A percentile compares a stretch with the other conserved stretches of the same genome.
These are phyloP conservation scores for Chlamydomonas schloesseri DNA, from an alignment of 139 green algal species.

Conservation along the genomic window DNA sequence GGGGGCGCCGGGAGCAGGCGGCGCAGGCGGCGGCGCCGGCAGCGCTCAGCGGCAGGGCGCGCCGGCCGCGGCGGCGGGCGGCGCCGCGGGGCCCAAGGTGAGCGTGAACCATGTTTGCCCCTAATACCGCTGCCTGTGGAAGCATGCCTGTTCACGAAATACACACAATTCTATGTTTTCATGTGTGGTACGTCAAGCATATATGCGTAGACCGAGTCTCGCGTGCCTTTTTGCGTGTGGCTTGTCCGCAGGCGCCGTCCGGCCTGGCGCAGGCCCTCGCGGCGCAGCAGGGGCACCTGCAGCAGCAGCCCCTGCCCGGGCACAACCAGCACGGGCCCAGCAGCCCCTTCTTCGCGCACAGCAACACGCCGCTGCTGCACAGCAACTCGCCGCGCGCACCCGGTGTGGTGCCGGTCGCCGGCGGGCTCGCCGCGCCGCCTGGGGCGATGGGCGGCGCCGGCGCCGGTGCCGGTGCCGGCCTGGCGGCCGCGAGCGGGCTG, in stretches of 20 bases:
- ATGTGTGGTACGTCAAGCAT: too few relatives aligned
- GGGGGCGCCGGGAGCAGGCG: not conserved
- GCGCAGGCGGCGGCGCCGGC: not conserved
- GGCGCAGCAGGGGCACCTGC: not conserved
- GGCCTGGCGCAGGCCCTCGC: conserved; percentile 1
- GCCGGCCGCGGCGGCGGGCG: not conserved
- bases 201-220: too few relatives aligned
- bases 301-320: not conserved
- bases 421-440: not conserved
- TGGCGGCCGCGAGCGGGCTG: not conserved
- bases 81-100: too few relatives aligned
- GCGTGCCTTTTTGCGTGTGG: too few relatives aligned
- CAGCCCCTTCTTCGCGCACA: conserved; percentile 20
- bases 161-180: too few relatives aligned
- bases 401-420: not conserved
- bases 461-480: not conserved
- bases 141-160: too few relatives aligned
- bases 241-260: conserved; percentile 1
- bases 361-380: conserved; percentile 5
- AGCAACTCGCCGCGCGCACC: not conserved
- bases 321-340: not conserved
- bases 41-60: not conserved
- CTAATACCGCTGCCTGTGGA: too few relatives aligned
- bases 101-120: too few relatives aligned
- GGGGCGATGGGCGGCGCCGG: too few relatives aligned